Evolutionary conservation across 257 asterid genomes (phyloP).

Genomic region (Solanum dulcamara): DNA sequence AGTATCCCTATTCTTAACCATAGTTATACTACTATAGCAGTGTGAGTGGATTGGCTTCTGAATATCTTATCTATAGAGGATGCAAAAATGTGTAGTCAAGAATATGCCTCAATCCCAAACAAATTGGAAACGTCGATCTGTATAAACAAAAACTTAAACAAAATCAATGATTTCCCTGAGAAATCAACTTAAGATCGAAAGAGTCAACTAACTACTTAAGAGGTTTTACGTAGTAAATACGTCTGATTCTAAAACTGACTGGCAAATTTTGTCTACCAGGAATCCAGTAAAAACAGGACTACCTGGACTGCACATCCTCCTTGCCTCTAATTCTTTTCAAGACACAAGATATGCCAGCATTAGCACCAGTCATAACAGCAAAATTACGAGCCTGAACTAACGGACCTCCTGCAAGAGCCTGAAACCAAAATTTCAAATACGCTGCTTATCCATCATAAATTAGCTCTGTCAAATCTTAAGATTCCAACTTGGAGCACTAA

Average conservation of each 20-base stretch:
- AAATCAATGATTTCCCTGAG: not conserved
- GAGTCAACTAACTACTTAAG: not conserved
- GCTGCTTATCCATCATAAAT: not conserved
- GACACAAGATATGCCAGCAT: conserved; percentile 88
- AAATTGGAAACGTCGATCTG: not conserved
- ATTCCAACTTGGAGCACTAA: not conserved
- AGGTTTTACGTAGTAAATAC: not conserved
- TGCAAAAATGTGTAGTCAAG: not conserved
- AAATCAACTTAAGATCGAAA: not conserved
- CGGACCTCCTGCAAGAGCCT: conserved; percentile 94
- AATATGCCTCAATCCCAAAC: not conserved
- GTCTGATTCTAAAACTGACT: not conserved
- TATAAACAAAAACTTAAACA: not conserved
- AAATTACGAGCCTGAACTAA: conserved; percentile 82
- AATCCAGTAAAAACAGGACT: not conserved
- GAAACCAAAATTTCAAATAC: not conserved
- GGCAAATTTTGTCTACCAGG: not conserved
- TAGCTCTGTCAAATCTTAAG: not conserved
- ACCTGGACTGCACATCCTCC: conserved; percentile 90
- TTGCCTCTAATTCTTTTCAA: conserved; percentile 89
- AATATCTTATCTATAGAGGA: not conserved
- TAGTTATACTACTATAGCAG: not conserved
- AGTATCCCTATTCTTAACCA: not conserved
- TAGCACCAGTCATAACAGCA: conserved; percentile 89
- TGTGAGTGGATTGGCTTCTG: not conserved